phyloP scores from a whole-genome alignment of 2,329 filamentous ascomycete species.

The Xylariaceae sp. region DNA sequence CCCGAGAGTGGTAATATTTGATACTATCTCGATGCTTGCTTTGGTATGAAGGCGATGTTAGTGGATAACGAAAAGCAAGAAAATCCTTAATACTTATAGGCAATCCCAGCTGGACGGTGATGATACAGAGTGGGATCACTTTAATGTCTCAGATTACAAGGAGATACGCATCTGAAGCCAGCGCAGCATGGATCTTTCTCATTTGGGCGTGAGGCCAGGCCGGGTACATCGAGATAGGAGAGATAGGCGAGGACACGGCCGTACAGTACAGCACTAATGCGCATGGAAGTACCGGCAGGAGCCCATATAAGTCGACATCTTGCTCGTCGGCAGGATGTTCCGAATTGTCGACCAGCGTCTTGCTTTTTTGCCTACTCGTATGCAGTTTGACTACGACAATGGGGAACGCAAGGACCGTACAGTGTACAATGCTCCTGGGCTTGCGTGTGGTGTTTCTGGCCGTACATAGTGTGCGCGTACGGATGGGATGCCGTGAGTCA shows the following conservation, averaged over 20 bases:
- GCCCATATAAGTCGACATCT: conserved; percentile 7
- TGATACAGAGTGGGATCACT: not conserved
- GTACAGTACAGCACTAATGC: not conserved
- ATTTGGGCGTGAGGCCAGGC: not conserved
- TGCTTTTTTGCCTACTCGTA: not conserved
- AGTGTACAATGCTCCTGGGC: not conserved
- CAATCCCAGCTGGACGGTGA: not conserved
- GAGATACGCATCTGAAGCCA: conserved; percentile 2
- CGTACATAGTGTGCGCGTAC: not conserved
- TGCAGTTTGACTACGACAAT: not conserved
- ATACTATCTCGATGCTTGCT: not conserved
- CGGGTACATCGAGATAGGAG: not conserved
- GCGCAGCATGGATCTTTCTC: not conserved
- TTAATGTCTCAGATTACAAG: conserved; percentile 1
- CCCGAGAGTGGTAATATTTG: conserved; percentile 2
- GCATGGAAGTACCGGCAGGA: conserved; percentile 10
- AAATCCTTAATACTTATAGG: not conserved
- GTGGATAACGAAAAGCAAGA: not conserved
- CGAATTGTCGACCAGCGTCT: conserved; percentile 3
- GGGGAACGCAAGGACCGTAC: not conserved
- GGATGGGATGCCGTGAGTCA: not conserved
- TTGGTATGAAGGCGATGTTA: not conserved
- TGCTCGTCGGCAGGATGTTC: conserved; percentile 12
- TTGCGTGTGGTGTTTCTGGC: not conserved
- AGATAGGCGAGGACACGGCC: conserved; percentile 3